Evolutionary conservation across 345 rosid genomes (phyloP).

Genomic region (Boechera stricta): DNA sequence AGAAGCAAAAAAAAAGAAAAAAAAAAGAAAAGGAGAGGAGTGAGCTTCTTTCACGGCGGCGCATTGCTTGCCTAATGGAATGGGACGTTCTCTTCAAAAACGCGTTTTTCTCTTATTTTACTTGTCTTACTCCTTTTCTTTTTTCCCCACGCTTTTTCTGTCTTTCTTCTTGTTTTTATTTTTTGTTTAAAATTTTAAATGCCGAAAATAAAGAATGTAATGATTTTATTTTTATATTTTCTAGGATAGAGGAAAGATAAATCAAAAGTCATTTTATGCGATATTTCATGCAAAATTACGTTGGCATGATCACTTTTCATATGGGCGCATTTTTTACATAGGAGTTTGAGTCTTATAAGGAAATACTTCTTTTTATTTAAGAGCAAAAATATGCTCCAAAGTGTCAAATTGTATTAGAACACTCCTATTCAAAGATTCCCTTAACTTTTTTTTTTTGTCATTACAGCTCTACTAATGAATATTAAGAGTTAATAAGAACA

Average conservation of each 20-base stretch:
- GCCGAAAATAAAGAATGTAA: neutral
- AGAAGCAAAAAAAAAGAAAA: neutral
- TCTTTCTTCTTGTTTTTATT: conserved; percentile 25
- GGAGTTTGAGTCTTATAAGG: conserved; percentile 45
- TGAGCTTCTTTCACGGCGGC: conserved; percentile 50
- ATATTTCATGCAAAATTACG: conserved; percentile 49
- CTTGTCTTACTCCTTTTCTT: conserved; percentile 21
- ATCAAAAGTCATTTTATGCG: conserved; percentile 31
- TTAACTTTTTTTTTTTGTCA: neutral
- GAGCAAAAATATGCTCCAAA: neutral
- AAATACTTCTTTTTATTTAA: conserved; percentile 28
- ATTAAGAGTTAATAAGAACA: neutral
- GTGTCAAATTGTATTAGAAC: conserved; percentile 18
- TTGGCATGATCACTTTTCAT: conserved; percentile 50
- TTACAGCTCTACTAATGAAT: neutral
- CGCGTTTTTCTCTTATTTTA: conserved; percentile 41
- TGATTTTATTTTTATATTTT: neutral
- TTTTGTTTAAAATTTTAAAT: neutral
- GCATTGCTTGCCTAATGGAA: conserved; percentile 47
- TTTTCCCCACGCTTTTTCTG: conserved; percentile 38
- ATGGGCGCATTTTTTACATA: conserved; percentile 41
- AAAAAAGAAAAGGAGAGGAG: conserved; percentile 29
- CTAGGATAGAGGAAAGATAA: neutral
- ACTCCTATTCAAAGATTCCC: conserved; percentile 7
- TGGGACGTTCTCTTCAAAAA: conserved; percentile 46